phyloP scores from a whole-genome alignment of 129 eudicot genomes.

The Helianthus annuus region DNA sequence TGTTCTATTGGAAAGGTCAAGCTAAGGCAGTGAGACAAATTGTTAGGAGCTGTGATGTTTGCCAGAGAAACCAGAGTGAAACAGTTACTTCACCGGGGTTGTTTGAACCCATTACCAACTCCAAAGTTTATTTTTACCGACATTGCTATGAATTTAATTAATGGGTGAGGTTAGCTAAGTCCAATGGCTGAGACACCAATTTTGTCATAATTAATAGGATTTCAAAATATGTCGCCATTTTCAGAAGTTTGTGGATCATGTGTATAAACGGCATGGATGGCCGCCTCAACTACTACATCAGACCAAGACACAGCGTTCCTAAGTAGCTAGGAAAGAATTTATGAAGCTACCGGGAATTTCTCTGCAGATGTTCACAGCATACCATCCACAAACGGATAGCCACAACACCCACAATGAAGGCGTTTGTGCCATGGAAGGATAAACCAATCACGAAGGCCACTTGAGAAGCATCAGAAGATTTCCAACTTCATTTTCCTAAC shows the following conservation, averaged over 20 bases:
- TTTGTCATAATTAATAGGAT: background rate
- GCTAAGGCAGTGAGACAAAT: background rate
- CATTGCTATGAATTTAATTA: background rate
- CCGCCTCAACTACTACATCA: background rate
- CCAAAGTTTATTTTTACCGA: background rate
- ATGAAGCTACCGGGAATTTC: no score
- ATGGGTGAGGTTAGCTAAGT: background rate
- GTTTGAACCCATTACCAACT: background rate
- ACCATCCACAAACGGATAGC: no score
- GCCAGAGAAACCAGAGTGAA: background rate
- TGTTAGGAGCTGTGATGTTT: background rate
- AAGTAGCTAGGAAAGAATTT: background rate
- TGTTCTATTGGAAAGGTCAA: background rate
- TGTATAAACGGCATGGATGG: background rate
- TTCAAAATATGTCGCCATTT: background rate
- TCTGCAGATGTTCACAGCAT: no score
- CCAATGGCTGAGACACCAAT: background rate
- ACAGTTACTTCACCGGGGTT: background rate
- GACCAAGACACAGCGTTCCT: background rate
- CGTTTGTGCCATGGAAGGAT: no score
- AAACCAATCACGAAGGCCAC: no score
- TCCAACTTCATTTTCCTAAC: no score
- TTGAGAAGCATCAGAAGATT: no score
- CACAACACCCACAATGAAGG: no score
- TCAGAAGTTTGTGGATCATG: background rate